A percentile compares a stretch with the other conserved stretches of the same genome.
Evolutionary conservation across 441 rosid genomes (phyloP).

Genomic region (Erodium trifolium): DNA sequence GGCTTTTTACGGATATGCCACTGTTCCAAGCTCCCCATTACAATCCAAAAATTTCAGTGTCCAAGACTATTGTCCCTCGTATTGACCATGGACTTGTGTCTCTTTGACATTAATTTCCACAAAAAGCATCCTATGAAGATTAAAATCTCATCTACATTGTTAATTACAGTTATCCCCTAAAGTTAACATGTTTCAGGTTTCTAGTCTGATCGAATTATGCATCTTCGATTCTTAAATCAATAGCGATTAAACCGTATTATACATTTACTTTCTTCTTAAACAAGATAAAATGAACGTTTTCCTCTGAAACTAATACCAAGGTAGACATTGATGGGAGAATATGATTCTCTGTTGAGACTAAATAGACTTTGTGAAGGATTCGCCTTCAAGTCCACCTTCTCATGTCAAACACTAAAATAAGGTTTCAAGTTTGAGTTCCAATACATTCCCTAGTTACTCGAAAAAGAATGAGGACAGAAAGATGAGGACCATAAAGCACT

Average conservation of each 20-base stretch:
- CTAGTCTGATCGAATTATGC: too few relatives aligned
- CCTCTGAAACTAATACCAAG: too few relatives aligned
- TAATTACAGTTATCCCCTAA: too few relatives aligned
- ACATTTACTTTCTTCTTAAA: too few relatives aligned
- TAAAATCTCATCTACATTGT: not conserved
- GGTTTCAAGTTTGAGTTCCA: not conserved
- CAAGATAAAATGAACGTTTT: too few relatives aligned
- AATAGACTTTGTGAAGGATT: not conserved
- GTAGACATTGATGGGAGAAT: too few relatives aligned
- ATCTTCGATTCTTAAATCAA: too few relatives aligned
- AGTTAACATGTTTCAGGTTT: too few relatives aligned
- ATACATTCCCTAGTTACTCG: not conserved
- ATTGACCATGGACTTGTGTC: not conserved
- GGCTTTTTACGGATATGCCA: constrained; percentile 8
- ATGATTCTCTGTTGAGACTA: too few relatives aligned
- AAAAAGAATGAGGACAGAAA: not conserved
- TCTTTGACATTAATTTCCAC: not conserved
- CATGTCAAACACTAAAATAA: not conserved
- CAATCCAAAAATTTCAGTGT: not conserved
- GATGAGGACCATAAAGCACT: constrained; percentile 1
- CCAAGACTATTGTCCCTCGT: constrained; percentile 3
- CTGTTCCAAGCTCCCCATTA: not conserved
- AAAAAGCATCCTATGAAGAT: constrained; percentile 3
- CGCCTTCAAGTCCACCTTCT: not conserved
- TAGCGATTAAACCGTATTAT: too few relatives aligned